Conservation (phyloP, 2,329 filamentous ascomycete genomes). For the Fusarium sp. region DNA sequence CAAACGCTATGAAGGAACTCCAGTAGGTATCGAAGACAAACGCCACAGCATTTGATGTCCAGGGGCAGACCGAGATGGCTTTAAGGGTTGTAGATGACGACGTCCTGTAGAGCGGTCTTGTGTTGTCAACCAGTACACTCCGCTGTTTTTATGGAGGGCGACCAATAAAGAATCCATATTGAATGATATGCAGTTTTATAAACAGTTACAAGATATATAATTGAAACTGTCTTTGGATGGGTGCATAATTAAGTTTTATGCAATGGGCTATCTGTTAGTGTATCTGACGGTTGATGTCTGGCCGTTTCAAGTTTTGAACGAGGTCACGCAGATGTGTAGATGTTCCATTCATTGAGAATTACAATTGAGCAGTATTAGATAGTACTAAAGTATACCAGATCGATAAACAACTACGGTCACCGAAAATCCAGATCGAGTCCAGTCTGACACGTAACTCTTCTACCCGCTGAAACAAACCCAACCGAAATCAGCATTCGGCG, state of each 20-base stretch:
- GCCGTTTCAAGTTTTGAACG: constrained; percentile 2
- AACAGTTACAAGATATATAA: constrained; percentile 8
- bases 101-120: background rate
- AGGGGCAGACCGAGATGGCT: constrained; percentile 16
- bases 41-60: constrained; percentile 28
- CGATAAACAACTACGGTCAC: background rate
- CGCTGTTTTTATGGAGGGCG: background rate
- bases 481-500: constrained; percentile 4
- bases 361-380: background rate
- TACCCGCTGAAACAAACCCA: constrained; percentile 18
- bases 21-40: constrained; percentile 17
- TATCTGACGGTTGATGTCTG: background rate
- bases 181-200: background rate
- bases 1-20: background rate
- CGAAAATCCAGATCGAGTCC: background rate
- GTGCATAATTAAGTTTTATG: constrained; percentile 10
- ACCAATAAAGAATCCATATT: background rate
- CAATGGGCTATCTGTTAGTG: background rate
- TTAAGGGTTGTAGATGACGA: background rate
- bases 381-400: background rate
- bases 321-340: background rate
- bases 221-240: constrained; percentile 15
- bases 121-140: background rate
- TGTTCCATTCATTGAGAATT: background rate
- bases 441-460: constrained; percentile 30